Percentiles rank a stretch among this genome's conserved stretches.
Conservation (phyloP, 164 flowering plant species). For the Magnolia kwangsiensis region DNA sequence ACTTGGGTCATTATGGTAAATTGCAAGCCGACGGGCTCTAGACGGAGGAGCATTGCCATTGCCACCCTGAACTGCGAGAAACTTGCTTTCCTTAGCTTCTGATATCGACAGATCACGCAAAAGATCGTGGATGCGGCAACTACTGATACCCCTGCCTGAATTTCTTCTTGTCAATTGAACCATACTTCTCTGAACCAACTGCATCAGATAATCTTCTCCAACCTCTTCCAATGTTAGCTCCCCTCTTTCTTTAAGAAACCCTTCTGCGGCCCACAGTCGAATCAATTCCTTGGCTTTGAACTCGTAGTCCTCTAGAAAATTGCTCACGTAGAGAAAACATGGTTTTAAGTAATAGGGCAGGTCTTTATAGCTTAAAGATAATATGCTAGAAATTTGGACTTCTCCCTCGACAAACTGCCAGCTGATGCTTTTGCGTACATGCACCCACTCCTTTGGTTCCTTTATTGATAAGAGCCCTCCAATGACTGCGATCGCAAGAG, state of each 20-base stretch:
- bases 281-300: background rate
- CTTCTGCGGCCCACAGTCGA: slow-evolving; percentile 1
- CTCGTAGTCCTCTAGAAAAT: slow-evolving; percentile 4
- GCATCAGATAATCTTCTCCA: slow-evolving; percentile 11
- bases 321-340: background rate
- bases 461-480: background rate
- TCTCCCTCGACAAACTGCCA: background rate
- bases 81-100: slow-evolving; percentile 9
- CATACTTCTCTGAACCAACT: slow-evolving; percentile 12
- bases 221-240: slow-evolving; percentile 10
- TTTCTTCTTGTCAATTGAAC: slow-evolving; percentile 6
- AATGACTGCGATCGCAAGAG: background rate
- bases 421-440: background rate
- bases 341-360: background rate
- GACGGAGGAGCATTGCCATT: background rate
- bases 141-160: background rate
- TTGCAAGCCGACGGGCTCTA: background rate
- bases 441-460: background rate
- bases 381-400: background rate
- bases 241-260: background rate
- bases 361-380: background rate
- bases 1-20: background rate
- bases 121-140: slow-evolving; percentile 12
- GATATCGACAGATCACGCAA: slow-evolving; percentile 5
- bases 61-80: background rate